Percentiles rank a stretch among this genome's conserved stretches.
Conservation (phyloP, 2,329 filamentous ascomycete species). For the Pestalotiopsis sp. region DNA sequence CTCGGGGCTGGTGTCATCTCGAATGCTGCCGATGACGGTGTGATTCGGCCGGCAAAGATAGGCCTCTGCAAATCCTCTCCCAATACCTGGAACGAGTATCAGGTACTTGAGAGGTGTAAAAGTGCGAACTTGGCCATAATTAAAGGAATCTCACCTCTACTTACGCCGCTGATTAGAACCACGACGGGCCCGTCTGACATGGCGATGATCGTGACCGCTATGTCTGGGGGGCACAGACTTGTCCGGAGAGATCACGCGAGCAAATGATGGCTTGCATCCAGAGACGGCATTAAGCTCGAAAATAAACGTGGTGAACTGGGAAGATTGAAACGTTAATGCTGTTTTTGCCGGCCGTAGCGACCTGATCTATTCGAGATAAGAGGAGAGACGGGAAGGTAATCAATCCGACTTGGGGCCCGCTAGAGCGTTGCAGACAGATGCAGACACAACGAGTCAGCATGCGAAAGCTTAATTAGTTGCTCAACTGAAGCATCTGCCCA, state of each 20-base stretch:
- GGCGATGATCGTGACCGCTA: not conserved
- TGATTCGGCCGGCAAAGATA: constrained; percentile 40
- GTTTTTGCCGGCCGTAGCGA: not conserved
- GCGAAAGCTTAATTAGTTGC: not conserved
- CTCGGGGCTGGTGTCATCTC: constrained; percentile 29
- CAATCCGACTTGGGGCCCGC: not conserved
- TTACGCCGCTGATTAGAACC: not conserved
- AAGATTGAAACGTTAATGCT: not conserved
- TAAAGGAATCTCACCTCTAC: not conserved
- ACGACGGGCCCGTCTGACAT: not conserved
- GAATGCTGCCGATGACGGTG: constrained; percentile 42
- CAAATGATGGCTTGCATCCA: not conserved
- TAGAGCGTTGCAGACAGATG: not conserved
- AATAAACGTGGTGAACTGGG: not conserved
- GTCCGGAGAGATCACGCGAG: not conserved
- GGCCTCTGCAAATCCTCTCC: constrained; percentile 28
- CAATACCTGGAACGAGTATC: constrained; percentile 31
- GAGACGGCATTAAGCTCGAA: not conserved
- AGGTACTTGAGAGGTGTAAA: not conserved
- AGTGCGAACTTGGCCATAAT: too few species aligned
- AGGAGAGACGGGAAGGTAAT: not conserved
- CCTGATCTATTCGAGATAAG: not conserved
- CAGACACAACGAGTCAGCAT: not conserved
- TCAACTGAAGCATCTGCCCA: not conserved
- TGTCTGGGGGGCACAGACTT: not conserved